Base-by-base conservation (phyloP, 164 flowering plant genomes). In the Vitis rotundifolia region DNA sequence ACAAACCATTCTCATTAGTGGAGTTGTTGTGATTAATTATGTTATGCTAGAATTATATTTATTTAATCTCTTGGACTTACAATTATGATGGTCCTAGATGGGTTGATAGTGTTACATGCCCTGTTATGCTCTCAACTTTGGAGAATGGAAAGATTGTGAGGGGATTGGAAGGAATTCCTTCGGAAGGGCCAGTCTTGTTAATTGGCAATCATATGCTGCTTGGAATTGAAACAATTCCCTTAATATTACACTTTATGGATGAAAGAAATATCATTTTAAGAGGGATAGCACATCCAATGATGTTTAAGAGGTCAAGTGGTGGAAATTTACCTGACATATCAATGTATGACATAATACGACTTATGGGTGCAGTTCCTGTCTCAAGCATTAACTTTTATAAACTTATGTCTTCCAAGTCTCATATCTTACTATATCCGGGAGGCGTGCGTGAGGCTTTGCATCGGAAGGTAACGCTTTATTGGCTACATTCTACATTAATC, bases 351-450 rank as follows among this genome's bases (percentile, higher is more conserved):
- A 3, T 55, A 9, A 63, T 59, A 65, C 82, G 91, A 73, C 5
- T 79, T 12, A 79, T 88, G 89, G 97, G 97, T 63, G 91, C 89
- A 49, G 91, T 85, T 73, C 94, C 94, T 28, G 91, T 86, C 28
- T 82, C 94, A 59, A 79, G 75, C 15, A 66, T 74, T 6, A 83
- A 85, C 75, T 75, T 89, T 55, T 83, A 63, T 67, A 85, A 76
- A 67, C 88, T 89, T 57, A 65, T 89, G 55, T 76, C 89, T 62
- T 70, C 81, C 29, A 85, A 84, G 61, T 81, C 89, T 69, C 86
- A 86, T 81, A 82, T 84, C 48, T 75, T 89, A 26, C 63, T 89
- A 18, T 89, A 86, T 71, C 94, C 94, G 14, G 91, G 94, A 66
- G 91, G 94, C 54, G 73, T 76, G 68, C 91, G 91, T 61, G 94